These are phyloP conservation scores for Leccinum obscurum DNA, from an alignment of 768 basidiomycete genomes.

Conservation along the genomic window DNA sequence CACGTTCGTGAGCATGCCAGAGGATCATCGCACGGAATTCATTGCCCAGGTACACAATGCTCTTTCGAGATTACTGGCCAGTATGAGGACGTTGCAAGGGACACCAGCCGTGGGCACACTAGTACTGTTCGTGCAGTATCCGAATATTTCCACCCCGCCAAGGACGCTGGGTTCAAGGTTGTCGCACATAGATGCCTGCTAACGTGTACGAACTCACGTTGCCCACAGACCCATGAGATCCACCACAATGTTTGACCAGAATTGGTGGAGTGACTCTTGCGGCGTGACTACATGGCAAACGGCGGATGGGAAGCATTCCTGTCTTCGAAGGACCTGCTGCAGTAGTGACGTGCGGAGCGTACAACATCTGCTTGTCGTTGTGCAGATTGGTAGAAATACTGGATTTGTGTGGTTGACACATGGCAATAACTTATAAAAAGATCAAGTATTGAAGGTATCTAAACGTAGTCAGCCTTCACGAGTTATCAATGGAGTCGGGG, in stretches of 20 bases:
- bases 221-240: slow-evolving; percentile 88
- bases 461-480: too few species aligned
- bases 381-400: too few species aligned
- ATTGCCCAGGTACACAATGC: slow-evolving; percentile 97
- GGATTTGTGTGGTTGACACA: too few species aligned
- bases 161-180: slow-evolving; percentile 99
- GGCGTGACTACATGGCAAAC: slow-evolving; percentile 95
- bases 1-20: slow-evolving; percentile 99
- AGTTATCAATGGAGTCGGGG: too few species aligned
- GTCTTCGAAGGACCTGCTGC: slow-evolving; percentile 85
- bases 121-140: slow-evolving; percentile 86
- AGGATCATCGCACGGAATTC: slow-evolving; percentile 92
- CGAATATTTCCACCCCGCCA: slow-evolving; percentile 95
- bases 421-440: too few species aligned
- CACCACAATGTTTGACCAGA: slow-evolving; percentile 97
- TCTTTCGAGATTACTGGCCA: slow-evolving; percentile 91
- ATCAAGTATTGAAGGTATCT: too few species aligned
- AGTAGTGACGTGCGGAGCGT: too few species aligned
- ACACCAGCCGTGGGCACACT: slow-evolving; percentile 96
- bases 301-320: slow-evolving; percentile 99
- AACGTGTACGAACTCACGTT: slow-evolving; percentile 2
- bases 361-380: too few species aligned
- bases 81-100: slow-evolving; percentile 98
- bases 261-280: slow-evolving; percentile 83
- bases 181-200: slow-evolving; percentile 97